phyloP scores from a whole-genome alignment of 331 rosid genomes.

The Pyrus hybrid region DNA sequence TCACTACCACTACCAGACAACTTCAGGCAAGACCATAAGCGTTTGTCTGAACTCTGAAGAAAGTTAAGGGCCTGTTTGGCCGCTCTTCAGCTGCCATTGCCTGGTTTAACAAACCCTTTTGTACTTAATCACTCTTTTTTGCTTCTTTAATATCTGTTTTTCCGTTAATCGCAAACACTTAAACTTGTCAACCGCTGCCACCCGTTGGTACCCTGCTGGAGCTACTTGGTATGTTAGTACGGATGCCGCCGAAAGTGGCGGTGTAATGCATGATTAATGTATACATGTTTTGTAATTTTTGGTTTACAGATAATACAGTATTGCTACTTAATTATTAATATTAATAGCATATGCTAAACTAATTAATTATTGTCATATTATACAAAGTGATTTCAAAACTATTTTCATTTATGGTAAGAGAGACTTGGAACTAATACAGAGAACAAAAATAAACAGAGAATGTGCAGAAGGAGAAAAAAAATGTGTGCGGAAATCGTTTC shows the following conservation, averaged over 20 bases:
- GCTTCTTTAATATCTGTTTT: constrained; percentile 16
- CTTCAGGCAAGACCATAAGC: neutral
- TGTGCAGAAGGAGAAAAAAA: too few relatives aligned
- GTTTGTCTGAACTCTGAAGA: too few relatives aligned
- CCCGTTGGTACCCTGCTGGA: constrained; percentile 28
- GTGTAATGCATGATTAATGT: neutral
- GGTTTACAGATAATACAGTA: neutral
- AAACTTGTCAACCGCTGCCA: constrained; percentile 13
- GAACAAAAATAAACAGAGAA: too few relatives aligned
- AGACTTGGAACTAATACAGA: too few relatives aligned
- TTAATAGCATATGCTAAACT: neutral
- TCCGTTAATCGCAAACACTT: constrained; percentile 10
- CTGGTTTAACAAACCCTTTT: neutral
- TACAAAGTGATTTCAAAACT: too few relatives aligned
- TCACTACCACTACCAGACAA: neutral
- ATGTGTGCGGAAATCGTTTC: too few relatives aligned
- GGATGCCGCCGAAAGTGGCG: constrained; percentile 31
- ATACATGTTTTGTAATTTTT: neutral
- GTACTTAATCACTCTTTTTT: constrained; percentile 2
- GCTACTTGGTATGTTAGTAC: constrained; percentile 41
- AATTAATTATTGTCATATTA: too few relatives aligned
- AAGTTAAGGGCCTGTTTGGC: neutral
- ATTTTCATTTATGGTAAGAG: too few relatives aligned
- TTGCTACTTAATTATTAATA: neutral
- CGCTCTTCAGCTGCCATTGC: neutral